Evolutionary conservation across 2,329 filamentous ascomycete species (phyloP), one percentile per base, ranked within the genome.

Genomic region (Monosporascus sp.): DNA sequence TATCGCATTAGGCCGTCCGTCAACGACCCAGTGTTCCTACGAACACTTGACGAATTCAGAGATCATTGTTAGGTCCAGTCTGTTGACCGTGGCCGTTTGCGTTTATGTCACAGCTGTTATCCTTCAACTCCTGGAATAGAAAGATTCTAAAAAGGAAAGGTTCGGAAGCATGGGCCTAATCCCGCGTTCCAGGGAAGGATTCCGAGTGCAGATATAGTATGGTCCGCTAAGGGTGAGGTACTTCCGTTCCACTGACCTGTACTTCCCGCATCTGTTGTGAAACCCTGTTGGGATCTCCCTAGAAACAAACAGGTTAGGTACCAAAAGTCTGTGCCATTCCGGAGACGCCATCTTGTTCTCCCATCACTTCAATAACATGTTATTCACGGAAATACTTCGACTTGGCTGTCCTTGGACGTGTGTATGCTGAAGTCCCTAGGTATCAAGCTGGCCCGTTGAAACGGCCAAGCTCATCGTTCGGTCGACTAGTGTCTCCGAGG

Each of bases 171-270:
- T 46, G 24, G 43, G 22, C 3, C 41, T 17, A 46, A 27, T 46
- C 24, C 56, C 54, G 53, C 31, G 57, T 54, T 54, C 57, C 47
- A 57, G 60, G 58, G 52, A 51, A 54, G 50, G 52, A 56, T 46
- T 46, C 14, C 17, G 43, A 18, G 24, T 11, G 43, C 25, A 24
- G 43, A 31, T 46, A 22, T 31, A 46, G 9, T 46, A 31, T 46
- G 43, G 43, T 18, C 43, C 24, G 43, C 43, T 46, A 14, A 57
- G 56, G 50, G 56, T 51, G 56, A 59, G 54, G 58, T 56, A 57
- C 58, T 55, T 54, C 57, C 52, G 59, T 61, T 54, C 58, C 59
- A 59, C 55, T 59, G 62, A 60, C 61, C 50, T 62, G 60, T 58
- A 56, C 54, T 59, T 48, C 57, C 58, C 43, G 52, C 37, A 20